phyloP scores from a whole-genome alignment of 257 asterid species.

The Capsicum rhomboideum region DNA sequence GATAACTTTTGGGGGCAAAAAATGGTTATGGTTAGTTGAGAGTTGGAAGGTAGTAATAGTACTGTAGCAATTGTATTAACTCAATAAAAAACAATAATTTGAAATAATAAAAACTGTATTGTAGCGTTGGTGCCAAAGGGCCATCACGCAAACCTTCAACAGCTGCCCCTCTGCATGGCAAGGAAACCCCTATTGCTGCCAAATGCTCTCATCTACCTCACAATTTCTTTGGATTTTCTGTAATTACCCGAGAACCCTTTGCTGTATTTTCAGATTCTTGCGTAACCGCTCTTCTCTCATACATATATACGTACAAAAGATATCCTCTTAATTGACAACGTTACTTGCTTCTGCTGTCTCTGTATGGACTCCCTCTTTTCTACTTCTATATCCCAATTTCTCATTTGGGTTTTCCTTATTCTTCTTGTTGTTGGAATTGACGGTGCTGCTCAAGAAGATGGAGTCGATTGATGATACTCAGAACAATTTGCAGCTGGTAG shows the following conservation, averaged over 20 bases:
- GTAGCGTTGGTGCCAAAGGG: neutral
- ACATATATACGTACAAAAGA: neutral
- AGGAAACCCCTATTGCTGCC: neutral
- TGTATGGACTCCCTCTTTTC: neutral
- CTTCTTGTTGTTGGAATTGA: neutral
- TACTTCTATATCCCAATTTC: neutral
- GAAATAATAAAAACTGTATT: neutral
- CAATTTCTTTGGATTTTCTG: neutral
- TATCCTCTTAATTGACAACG: too few species aligned
- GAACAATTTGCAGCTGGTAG: neutral
- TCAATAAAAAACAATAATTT: neutral
- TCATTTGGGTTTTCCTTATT: neutral
- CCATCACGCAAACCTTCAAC: neutral
- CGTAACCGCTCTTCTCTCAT: too few species aligned
- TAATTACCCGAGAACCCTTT: too few species aligned
- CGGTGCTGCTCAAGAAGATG: neutral
- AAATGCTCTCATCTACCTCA: neutral
- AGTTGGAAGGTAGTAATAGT: neutral
- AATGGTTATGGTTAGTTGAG: neutral
- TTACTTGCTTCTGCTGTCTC: neutral
- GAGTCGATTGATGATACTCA: neutral
- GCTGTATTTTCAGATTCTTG: too few species aligned
- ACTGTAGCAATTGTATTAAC: neutral
- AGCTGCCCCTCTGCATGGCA: slow-evolving; percentile 3
- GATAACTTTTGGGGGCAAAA: neutral